These are phyloP conservation scores for Penicillium vulpinum DNA, from an alignment of 2,329 filamentous ascomycete species.

Conservation along the genomic window DNA sequence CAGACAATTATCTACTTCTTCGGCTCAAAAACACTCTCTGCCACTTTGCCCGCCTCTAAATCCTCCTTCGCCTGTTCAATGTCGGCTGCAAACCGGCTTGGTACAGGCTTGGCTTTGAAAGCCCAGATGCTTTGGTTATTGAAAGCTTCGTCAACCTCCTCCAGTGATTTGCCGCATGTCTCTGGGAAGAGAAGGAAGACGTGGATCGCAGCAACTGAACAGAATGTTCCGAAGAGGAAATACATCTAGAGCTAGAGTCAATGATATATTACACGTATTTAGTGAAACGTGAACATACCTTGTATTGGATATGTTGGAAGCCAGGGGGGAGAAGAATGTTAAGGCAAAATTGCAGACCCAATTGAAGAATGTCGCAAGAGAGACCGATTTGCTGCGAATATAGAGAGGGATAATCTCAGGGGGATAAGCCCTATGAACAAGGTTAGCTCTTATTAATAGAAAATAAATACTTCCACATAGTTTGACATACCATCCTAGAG, in stretches of 20 bases:
- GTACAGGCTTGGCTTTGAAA: constrained; percentile 9
- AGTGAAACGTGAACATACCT: constrained; percentile 9
- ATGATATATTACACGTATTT: background rate
- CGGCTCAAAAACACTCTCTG: background rate
- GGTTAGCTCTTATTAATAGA: background rate
- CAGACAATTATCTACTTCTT: background rate
- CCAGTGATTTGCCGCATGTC: constrained; percentile 32
- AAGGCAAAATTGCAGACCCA: constrained; percentile 40
- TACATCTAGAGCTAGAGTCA: constrained; percentile 15
- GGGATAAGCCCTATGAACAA: constrained; percentile 55
- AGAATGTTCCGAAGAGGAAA: constrained; percentile 27
- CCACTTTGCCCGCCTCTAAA: constrained; percentile 4
- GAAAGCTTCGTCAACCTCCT: constrained; percentile 34
- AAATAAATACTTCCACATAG: too few relatives aligned
- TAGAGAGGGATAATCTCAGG: constrained; percentile 45
- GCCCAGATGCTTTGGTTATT: constrained; percentile 19
- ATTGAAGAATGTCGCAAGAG: constrained; percentile 39
- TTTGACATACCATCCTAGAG: constrained; percentile 13
- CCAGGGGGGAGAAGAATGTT: constrained; percentile 32
- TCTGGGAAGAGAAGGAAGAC: constrained; percentile 33
- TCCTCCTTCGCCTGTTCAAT: constrained; percentile 17
- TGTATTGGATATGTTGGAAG: constrained; percentile 32
- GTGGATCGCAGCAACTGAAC: constrained; percentile 21
- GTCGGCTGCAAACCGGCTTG: constrained; percentile 13
- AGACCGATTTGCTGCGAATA: constrained; percentile 40